Evolutionary conservation across 1,284 basidiomycete species (phyloP), one percentile per base, ranked within the genome.

Genomic region (Leccinum pachyderme): DNA sequence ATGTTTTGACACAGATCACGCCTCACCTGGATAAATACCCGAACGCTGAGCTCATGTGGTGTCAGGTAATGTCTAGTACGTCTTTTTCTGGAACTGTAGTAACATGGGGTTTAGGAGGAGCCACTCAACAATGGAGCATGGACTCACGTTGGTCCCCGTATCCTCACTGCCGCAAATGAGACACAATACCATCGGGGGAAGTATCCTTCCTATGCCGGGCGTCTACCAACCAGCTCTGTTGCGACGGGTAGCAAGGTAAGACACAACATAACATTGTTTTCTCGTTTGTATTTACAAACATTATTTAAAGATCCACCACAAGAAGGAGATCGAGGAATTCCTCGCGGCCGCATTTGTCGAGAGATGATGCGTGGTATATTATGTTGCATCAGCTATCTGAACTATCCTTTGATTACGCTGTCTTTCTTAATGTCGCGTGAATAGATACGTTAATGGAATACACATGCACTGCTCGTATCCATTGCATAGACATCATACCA

Each of bases 11-110:
- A 37, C 60, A 91, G 89, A 66, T 93, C 61, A 93, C 89, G 25
- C 87, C 91, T 27, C 91, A 95, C 72, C 81, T 98, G 37, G 96
- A 99, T 79, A 87, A 87, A 75, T 99, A 98, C 78, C 93, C 95
- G 60, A 97, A 99, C 71, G 93, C 95, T 28, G 89, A 91, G 62
- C 72, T 97, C 44, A 77, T 93, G 52, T 98, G 93, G 92, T 92
- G 89, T 66, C 95, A 98, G 77, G 87, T 87, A 65, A 66, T 54
- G 12, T 22, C 33, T 53, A 35, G 7, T 32, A 37, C 13, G 11
- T 37, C 3, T 8, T 18, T 52, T n/a, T 49, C 33, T 5, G 47
- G 1, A 22, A 8, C 44, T 37, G 13, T 46, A 45, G 47, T 57
- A 52, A 59, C 52, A 33, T 18, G 29, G 27, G 11, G 32, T 28